Base-by-base conservation (phyloP, 305 asterid species). In the Euphrasia arctica region DNA sequence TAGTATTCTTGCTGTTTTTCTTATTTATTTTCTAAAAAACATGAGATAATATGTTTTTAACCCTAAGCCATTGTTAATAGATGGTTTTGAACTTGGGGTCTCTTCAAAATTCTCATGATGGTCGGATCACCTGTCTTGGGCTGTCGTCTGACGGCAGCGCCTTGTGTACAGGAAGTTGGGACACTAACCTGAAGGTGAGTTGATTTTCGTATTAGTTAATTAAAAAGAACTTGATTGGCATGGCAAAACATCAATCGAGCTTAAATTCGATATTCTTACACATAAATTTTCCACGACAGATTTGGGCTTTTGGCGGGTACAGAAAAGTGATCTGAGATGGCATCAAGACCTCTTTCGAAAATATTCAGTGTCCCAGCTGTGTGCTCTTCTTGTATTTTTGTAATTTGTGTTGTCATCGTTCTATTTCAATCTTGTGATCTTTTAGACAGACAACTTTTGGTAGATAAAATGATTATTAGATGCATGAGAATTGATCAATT, bases 111-210 rank as follows among this genome's bases (percentile, higher is more conserved):
- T 93, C 99, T 65, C 99, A 88, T 51, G 87, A 78, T 48, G 72
- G 73, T 52, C 89, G 95, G 64, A 78, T 93, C 63, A 90, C 75
- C 81, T 93, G 97, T 78, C 73, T 93, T 77, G 96, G 95, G 56
- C 75, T 93, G 54, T 93, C 99, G 50, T 95, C 95, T 59, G 99
- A 93, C 73, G 99, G 99, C 54, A 90, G 96, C 70, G 96, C 95
- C 68, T 77, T 93, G 74, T 93, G 97, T 83, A 90, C 96, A 70
- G 99, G 99, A 77, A 93, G 99, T 74, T 90, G 70, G 80, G 99
- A 93, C 77, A 80, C 96, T 60, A 93, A 84, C 80, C 80, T 93
- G 63, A 90, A 93, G 97, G 99, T 93, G 55, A 68, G 84, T 72
- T 5, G 9, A 51, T 14, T 51, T 5, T 12, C 4, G 49, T 9